Evolutionary conservation across 768 basidiomycete species (phyloP).

Genomic region (Boletus rubroflammeus): DNA sequence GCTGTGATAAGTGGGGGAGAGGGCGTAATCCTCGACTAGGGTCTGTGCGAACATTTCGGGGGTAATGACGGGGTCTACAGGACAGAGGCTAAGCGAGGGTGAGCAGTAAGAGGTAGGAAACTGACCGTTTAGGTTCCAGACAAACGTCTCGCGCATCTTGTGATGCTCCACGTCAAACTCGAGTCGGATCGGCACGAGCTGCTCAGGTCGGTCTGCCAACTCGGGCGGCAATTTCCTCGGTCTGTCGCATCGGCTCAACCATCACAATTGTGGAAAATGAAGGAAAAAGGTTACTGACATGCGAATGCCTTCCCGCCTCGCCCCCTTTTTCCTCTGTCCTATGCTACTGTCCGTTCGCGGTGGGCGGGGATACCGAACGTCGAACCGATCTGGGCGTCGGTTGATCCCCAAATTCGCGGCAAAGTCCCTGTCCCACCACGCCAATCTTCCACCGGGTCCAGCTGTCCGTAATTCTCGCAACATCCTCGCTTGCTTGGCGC

Average conservation of each 20-base stretch:
- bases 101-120: slow-evolving; percentile 1
- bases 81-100: not conserved
- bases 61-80: slow-evolving; percentile 78
- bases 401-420: slow-evolving; percentile 32
- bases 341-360: slow-evolving; percentile 29
- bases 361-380: slow-evolving; percentile 54
- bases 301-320: slow-evolving; percentile 65
- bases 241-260: slow-evolving; percentile 32
- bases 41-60: slow-evolving; percentile 89
- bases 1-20: slow-evolving; percentile 60
- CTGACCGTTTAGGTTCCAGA: slow-evolving; percentile 96
- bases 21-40: slow-evolving; percentile 85
- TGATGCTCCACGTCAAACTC: slow-evolving; percentile 95
- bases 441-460: slow-evolving; percentile 40
- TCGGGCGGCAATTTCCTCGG: slow-evolving; percentile 57
- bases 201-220: slow-evolving; percentile 64
- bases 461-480: slow-evolving; percentile 45
- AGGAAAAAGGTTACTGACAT: slow-evolving; percentile 54
- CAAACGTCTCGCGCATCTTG: slow-evolving; percentile 92
- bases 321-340: slow-evolving; percentile 45
- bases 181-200: slow-evolving; percentile 90
- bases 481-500: slow-evolving; percentile 51
- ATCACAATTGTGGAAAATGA: not conserved
- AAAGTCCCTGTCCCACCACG: slow-evolving; percentile 65
- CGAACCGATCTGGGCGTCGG: slow-evolving; percentile 40